Conservation (phyloP, 495 filamentous ascomycete species). For the Xanthoparmelia taractica region DNA sequence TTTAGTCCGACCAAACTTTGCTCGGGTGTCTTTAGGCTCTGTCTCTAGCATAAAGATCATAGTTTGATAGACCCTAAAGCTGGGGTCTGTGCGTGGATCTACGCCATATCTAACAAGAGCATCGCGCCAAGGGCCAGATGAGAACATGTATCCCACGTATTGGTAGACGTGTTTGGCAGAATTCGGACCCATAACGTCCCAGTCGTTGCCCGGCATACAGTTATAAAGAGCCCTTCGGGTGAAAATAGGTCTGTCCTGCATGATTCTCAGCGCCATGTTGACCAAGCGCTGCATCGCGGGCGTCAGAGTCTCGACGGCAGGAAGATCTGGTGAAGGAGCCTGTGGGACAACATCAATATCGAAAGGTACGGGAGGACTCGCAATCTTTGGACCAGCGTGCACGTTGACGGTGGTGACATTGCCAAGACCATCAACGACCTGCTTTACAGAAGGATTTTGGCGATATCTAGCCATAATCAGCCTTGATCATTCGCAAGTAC, state of each 20-base stretch:
- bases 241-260: slow-evolving; percentile 74
- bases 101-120: slow-evolving; percentile 74
- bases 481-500: slow-evolving; percentile 1
- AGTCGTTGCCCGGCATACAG: slow-evolving; percentile 32
- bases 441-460: slow-evolving; percentile 52
- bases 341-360: slow-evolving; percentile 47
- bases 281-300: slow-evolving; percentile 51
- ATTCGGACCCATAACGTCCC: slow-evolving; percentile 41
- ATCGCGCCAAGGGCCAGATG: slow-evolving; percentile 83
- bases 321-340: slow-evolving; percentile 41
- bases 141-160: slow-evolving; percentile 83
- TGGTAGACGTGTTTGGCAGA: slow-evolving; percentile 57
- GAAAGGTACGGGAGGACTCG: slow-evolving; percentile 54
- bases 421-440: slow-evolving; percentile 44
- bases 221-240: slow-evolving; percentile 74
- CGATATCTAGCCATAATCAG: slow-evolving; percentile 38
- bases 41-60: slow-evolving; percentile 61
- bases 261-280: slow-evolving; percentile 47
- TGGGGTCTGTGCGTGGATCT: slow-evolving; percentile 69
- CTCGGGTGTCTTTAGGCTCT: slow-evolving; percentile 17
- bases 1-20: slow-evolving; percentile 12
- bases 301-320: slow-evolving; percentile 40
- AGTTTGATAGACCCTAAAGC: slow-evolving; percentile 77
- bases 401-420: slow-evolving; percentile 46
- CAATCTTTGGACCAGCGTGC: slow-evolving; percentile 42